These are phyloP conservation scores for Trypethelium eluteriae DNA, from an alignment of 495 filamentous ascomycete species.

Conservation along the genomic window DNA sequence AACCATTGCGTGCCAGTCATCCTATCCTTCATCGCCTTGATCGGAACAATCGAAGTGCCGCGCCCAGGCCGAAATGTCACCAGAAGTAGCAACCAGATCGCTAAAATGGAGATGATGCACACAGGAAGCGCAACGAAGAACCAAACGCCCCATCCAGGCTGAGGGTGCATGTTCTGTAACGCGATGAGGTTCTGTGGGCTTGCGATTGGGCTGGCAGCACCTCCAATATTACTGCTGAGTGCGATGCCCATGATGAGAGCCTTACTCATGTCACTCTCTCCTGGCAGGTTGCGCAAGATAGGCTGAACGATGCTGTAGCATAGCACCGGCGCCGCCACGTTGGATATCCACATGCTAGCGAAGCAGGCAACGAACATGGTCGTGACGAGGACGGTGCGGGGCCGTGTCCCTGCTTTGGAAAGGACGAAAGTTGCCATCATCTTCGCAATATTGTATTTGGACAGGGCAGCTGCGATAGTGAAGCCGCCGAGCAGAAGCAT, in stretches of 20 bases:
- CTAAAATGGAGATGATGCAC: constrained; percentile 76
- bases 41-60: constrained; percentile 85
- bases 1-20: constrained; percentile 92
- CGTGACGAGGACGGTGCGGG: constrained; percentile 77
- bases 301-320: constrained; percentile 98
- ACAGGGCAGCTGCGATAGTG: constrained; percentile 87
- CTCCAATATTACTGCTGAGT: constrained; percentile 88
- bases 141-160: constrained; percentile 88
- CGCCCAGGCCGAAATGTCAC: constrained; percentile 73
- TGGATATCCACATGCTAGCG: constrained; percentile 97
- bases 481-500: constrained; percentile 97
- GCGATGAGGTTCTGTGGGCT: constrained; percentile 97
- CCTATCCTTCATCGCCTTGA: constrained; percentile 75
- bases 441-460: constrained; percentile 96
- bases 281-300: constrained; percentile 82
- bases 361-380: constrained; percentile 99
- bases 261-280: constrained; percentile 85
- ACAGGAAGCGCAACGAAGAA: constrained; percentile 94
- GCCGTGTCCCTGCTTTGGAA: constrained; percentile 87
- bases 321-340: constrained; percentile 94
- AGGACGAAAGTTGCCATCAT: constrained; percentile 95
- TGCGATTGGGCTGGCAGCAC: constrained; percentile 92
- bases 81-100: constrained; percentile 85
- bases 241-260: constrained; percentile 95
- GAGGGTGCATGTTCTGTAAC: constrained; percentile 84